phyloP scores from a whole-genome alignment of 768 basidiomycete species.

The Sutorius australiensis region DNA sequence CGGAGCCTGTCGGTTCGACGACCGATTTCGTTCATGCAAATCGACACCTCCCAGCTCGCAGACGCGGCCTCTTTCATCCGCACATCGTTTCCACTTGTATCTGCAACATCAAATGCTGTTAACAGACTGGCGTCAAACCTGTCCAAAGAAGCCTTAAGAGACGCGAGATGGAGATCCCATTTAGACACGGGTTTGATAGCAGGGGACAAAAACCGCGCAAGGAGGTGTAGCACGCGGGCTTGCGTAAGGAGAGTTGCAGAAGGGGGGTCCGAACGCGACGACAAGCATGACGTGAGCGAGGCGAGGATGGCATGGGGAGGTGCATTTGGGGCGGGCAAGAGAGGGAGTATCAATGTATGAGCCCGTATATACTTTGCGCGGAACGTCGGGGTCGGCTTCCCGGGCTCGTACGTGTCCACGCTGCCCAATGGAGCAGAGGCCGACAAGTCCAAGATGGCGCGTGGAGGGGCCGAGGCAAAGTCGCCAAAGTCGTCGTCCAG shows the following conservation, averaged over 20 bases:
- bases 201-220: slow-evolving; percentile 72
- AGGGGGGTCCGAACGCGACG: slow-evolving; percentile 34
- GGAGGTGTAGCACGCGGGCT: slow-evolving; percentile 65
- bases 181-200: slow-evolving; percentile 64
- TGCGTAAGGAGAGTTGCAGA: slow-evolving; percentile 46
- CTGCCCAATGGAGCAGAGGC: slow-evolving; percentile 3
- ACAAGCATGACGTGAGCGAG: slow-evolving; percentile 41
- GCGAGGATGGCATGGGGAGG: slow-evolving; percentile 68
- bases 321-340: slow-evolving; percentile 53
- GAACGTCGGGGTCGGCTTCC: slow-evolving; percentile 32
- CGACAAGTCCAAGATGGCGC: slow-evolving; percentile 20
- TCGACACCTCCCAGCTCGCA: slow-evolving; percentile 83
- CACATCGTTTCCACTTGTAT: slow-evolving; percentile 64
- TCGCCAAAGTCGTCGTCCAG: slow-evolving; percentile 81
- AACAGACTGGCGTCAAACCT: slow-evolving; percentile 84
- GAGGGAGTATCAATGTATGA: slow-evolving; percentile 58
- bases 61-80: slow-evolving; percentile 80
- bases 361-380: slow-evolving; percentile 63
- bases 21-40: slow-evolving; percentile 35
- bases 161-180: slow-evolving; percentile 58
- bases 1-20: slow-evolving; percentile 2
- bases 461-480: slow-evolving; percentile 51
- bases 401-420: slow-evolving; percentile 19
- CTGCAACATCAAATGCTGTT: slow-evolving; percentile 86
- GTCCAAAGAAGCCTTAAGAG: slow-evolving; percentile 77